Base-by-base conservation (phyloP, 768 basidiomycete genomes). In the Dacryopinax primogenitus region DNA sequence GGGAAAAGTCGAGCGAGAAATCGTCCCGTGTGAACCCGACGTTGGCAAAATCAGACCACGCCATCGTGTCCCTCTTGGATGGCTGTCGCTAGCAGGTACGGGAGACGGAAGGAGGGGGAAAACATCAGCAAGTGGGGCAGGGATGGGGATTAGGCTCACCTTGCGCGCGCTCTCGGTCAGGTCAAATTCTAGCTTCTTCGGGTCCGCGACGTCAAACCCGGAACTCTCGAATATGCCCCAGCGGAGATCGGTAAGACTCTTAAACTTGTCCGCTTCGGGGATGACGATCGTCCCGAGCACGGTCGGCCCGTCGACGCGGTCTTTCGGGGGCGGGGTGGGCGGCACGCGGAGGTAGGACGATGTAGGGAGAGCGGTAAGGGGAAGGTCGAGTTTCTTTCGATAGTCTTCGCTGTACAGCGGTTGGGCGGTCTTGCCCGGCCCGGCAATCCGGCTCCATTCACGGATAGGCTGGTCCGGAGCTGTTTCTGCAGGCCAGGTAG, bases 161-260 rank as follows among this genome's bases (percentile, higher is more conserved):
- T 79, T 81, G 67, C 90, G 80, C 28, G 93, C 93, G 65, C 85
- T 81, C 76, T 98, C 96, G 0, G 86, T 94, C 68, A 97, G 74
- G 73, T 98, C 94, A 74, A 99, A 98, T 71, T 92, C 84, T 33
- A 98, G 79, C 75, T 89, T 89, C 75, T 85, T 88, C 68, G 84
- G 80, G 51, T 78, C 76, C 62, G 72, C 72, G 32, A 35, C n/a
- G 30, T 76, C 81, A 67, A 97, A 96, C 0, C 93, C 93, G 75
- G 84, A 80, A 37, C 81, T 76, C 78, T 94, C 91, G 71, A 96
- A 97, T 72, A 89, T 86, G 6, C 91, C 91, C 93, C 93, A 96
- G 71, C 86, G 88, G 67, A 93, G 76, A 66, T 95, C 90, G 0
- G 91, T 88, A 68, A 94, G 72, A 66, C 84, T 90, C 64, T 85